phyloP scores from a whole-genome alignment of 1,284 basidiomycete species.

The Rhodotorula sp. region DNA sequence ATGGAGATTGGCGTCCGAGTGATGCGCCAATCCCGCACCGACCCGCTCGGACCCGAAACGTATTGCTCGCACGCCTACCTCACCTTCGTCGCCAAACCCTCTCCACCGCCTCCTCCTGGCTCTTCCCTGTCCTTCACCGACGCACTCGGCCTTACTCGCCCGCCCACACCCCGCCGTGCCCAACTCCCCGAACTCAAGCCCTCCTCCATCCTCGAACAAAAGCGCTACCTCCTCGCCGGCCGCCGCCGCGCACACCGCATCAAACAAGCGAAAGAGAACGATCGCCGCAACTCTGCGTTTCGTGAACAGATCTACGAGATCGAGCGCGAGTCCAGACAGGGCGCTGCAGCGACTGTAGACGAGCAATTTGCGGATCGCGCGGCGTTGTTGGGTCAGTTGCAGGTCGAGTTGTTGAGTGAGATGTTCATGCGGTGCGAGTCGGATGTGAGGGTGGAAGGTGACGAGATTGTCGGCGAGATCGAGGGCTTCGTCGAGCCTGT shows the following conservation, averaged over 20 bases:
- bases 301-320: slow-evolving; percentile 42
- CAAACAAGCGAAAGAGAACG: slow-evolving; percentile 40
- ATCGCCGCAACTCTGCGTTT: slow-evolving; percentile 42
- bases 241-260: slow-evolving; percentile 47
- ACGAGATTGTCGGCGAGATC: slow-evolving; percentile 34
- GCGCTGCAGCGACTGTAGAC: background rate
- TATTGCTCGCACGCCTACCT: slow-evolving; percentile 45
- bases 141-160: slow-evolving; percentile 33
- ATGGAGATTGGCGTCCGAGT: slow-evolving; percentile 50
- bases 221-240: slow-evolving; percentile 50
- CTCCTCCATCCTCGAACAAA: slow-evolving; percentile 46
- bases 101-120: slow-evolving; percentile 12
- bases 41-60: slow-evolving; percentile 32
- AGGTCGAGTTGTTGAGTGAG: slow-evolving; percentile 39
- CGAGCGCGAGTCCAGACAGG: slow-evolving; percentile 10
- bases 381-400: slow-evolving; percentile 11
- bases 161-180: slow-evolving; percentile 31
- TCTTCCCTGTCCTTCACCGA: slow-evolving; percentile 13
- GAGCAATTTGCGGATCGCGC: background rate
- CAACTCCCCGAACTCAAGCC: slow-evolving; percentile 45
- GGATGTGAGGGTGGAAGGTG: slow-evolving; percentile 36
- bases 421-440: slow-evolving; percentile 34
- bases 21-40: slow-evolving; percentile 43
- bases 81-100: slow-evolving; percentile 48
- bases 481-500: slow-evolving; percentile 37